These are phyloP conservation scores for Aspergillus amoenus DNA, from an alignment of 2,329 filamentous ascomycete genomes.

Conservation along the genomic window DNA sequence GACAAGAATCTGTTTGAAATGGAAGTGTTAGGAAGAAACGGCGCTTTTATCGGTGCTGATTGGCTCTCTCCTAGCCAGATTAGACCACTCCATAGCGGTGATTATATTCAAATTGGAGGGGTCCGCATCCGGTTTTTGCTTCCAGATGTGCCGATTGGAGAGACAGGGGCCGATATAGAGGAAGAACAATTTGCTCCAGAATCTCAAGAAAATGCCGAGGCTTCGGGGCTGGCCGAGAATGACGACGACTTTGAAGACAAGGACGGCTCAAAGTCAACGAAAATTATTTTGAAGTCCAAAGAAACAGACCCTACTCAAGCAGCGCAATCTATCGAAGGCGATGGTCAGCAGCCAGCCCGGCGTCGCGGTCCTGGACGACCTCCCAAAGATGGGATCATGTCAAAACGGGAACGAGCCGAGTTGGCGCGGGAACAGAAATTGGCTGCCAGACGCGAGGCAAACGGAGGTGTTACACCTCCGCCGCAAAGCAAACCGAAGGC, in stretches of 20 bases:
- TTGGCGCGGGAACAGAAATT: constrained; percentile 55
- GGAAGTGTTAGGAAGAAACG: constrained; percentile 59
- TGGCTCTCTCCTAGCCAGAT: constrained; percentile 49
- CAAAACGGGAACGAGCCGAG: constrained; percentile 60
- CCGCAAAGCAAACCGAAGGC: constrained; percentile 29
- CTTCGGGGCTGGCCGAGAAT: constrained; percentile 40
- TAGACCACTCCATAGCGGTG: constrained; percentile 55
- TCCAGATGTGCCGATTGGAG: constrained; percentile 51
- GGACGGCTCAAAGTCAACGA: constrained; percentile 28
- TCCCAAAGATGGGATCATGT: constrained; percentile 67
- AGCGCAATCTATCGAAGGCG: constrained; percentile 32
- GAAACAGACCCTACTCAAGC: constrained; percentile 28
- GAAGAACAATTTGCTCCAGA: constrained; percentile 41
- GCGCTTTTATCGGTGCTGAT: constrained; percentile 55
- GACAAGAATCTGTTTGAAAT: constrained; percentile 58
- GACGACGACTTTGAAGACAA: constrained; percentile 37
- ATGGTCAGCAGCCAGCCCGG: constrained; percentile 42
- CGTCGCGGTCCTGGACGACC: constrained; percentile 60
- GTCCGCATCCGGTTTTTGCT: constrained; percentile 58
- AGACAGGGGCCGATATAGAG: constrained; percentile 48
- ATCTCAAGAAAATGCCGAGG: constrained; percentile 30
- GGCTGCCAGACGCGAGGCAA: constrained; percentile 47
- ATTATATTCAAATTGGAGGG: constrained; percentile 60
- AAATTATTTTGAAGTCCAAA: constrained; percentile 30
- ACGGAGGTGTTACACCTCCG: constrained; percentile 47